These are phyloP conservation scores for Leishmania tarentolae DNA, from an alignment of 208 protist species.

Conservation along the genomic window DNA sequence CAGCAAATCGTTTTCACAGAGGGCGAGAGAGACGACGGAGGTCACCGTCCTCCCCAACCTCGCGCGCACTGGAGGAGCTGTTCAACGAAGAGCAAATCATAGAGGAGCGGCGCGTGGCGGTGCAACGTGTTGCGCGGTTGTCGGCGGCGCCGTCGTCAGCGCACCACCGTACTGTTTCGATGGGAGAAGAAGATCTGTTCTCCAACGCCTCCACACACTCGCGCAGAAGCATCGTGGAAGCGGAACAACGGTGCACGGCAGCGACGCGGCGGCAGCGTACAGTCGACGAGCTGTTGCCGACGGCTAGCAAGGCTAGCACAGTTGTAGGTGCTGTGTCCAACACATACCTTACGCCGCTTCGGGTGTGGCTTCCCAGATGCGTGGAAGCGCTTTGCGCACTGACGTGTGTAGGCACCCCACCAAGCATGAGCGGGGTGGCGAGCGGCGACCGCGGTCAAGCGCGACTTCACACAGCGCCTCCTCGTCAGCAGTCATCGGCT, in stretches of 20 bases:
- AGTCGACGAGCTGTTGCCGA: neutral
- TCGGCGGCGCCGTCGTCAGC: neutral
- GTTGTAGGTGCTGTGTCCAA: neutral
- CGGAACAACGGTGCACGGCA: neutral
- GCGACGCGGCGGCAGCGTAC: neutral
- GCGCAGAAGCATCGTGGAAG: neutral
- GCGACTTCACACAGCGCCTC: neutral
- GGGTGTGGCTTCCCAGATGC: slow-evolving; percentile 18
- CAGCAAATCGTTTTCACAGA: neutral
- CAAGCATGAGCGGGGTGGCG: neutral
- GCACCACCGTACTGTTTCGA: neutral
- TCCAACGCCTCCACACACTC: neutral
- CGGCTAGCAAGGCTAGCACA: neutral
- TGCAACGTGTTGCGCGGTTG: neutral
- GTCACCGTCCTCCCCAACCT: neutral
- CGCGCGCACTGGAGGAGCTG: neutral
- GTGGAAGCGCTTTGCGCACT: slow-evolving; percentile 2
- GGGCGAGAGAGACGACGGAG: neutral
- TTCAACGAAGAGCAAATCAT: slow-evolving; percentile 5
- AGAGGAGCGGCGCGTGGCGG: neutral
- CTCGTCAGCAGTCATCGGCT: neutral
- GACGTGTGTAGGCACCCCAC: neutral
- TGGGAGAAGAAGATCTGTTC: neutral
- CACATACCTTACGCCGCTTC: neutral
- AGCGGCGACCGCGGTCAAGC: neutral